A percentile compares a stretch with the other conserved stretches of the same genome.
Conservation (phyloP, 306 rosid species). For the Hippophae gyantsensis region DNA sequence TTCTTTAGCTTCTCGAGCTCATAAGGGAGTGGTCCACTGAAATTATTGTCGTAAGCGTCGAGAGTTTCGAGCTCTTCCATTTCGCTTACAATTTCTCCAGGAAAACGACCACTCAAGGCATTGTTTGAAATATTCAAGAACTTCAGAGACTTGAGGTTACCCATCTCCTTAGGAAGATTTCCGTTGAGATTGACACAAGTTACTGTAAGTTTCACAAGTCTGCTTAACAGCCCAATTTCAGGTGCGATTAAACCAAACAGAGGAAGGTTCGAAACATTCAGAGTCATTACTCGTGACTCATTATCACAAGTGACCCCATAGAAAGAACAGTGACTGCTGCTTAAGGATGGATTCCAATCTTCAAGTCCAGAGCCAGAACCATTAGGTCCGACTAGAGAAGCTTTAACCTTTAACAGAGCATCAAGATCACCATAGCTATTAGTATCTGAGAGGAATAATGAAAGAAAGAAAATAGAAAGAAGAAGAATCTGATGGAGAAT, state of each 20-base stretch:
- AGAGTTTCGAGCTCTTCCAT: constrained; percentile 48
- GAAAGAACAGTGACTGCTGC: constrained; percentile 47
- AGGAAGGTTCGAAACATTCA: constrained; percentile 35
- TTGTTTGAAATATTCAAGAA: constrained; percentile 59
- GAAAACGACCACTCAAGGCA: constrained; percentile 32
- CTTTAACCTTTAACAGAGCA: constrained; percentile 48
- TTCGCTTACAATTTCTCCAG: constrained; percentile 22
- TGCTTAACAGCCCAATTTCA: constrained; percentile 55
- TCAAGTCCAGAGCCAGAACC: constrained; percentile 24
- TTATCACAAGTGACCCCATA: constrained; percentile 49
- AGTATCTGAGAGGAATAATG: neutral
- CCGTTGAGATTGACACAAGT: constrained; percentile 43
- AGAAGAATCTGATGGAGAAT: constrained; percentile 4
- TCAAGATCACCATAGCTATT: constrained; percentile 36
- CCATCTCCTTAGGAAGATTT: constrained; percentile 39
- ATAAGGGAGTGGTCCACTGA: constrained; percentile 41
- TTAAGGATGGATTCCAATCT: constrained; percentile 30
- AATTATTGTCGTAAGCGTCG: constrained; percentile 57
- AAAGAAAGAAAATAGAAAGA: constrained; percentile 10
- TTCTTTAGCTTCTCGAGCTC: constrained; percentile 36
- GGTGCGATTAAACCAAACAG: constrained; percentile 41
- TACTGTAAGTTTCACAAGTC: constrained; percentile 43
- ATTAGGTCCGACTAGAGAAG: constrained; percentile 32
- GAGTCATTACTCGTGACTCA: constrained; percentile 28
- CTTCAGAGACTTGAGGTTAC: constrained; percentile 49